Evolutionary conservation across 768 basidiomycete species (phyloP), one percentile per base, ranked within the genome.

Genomic region (Mycena filopes): DNA sequence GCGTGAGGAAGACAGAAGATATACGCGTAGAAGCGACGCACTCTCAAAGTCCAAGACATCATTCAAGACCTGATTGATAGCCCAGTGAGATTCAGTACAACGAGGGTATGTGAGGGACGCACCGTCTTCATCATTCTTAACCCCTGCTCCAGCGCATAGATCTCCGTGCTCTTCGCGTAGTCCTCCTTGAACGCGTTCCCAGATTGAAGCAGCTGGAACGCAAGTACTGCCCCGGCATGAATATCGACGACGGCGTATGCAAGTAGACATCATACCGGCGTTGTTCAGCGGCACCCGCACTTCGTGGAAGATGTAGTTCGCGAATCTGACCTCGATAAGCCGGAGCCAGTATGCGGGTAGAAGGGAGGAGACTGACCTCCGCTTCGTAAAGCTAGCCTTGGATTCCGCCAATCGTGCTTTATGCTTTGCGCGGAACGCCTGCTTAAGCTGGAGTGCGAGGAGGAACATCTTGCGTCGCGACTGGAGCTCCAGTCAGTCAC

Each of bases 201-300:
- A 2, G 79, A 80, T 58, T 82, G 76, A 53, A 85, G 69, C 53
- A 84, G 83, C 66, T 84, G 83, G 12, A 84, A 77, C 3, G 83
- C 82, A 18, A 84, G 73, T 40, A 74, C 79, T 76, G 38, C n/a
- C n/a, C n/a, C n/a, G n/a, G n/a, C n/a, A n/a, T n/a, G n/a, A n/a
- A n/a, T n/a, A n/a, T n/a, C n/a, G n/a, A 18, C 38, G 13, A 3
- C 16, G n/a, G 13, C 18, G n/a, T n/a, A n/a, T n/a, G n/a, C n/a
- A 36, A 36, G 3, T 36, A 36, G 28, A 33, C 18, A 13, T 54
- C 64, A 6, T 5, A 78, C 75, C 70, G 2, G 83, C 84, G 16
- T 84, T 84, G 66, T 85, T 85, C 68, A 86, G 78, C 28, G 84
- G 85, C 2, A 86, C 84, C 36, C 85, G 77, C 48, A 85, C 84